Base-by-base conservation (phyloP, 768 basidiomycete species). In the Dioszegia aurantiaca region DNA sequence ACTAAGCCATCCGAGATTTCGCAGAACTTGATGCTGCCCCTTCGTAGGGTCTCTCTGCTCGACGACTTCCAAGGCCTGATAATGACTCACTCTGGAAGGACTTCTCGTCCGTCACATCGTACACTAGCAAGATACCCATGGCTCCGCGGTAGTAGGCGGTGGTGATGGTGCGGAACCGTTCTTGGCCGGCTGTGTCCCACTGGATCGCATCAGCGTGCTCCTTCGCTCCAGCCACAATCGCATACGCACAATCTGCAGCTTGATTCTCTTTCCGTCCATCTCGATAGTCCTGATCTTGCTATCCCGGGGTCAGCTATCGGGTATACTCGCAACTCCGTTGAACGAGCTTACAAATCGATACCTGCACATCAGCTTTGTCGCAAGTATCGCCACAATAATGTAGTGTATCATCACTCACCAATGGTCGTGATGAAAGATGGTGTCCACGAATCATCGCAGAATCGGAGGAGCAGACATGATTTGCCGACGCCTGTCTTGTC, bases 151-250 rank as follows among this genome's bases (percentile, higher is more conserved):
- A 99, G 79, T 99, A 99, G 10, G 95, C 91, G 17, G 93, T 93
- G 44, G 95, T 98, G 77, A 99, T 98, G n/a, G 95, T 98, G 74
- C 94, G 83, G 81, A 97, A 97, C 6, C 61, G 87, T 80, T 99
- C 95, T 81, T 98, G 94, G 30, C 95, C 95, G 55, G 94, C 93
- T 60, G 94, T 99, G 77, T 98, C 94, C 94, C 94, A 98, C 93
- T 98, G 21, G 2, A 40, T 6, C 6, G 70, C 54, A 45, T 46
- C 19, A 47, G 60, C 37, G n/a, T n/a, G n/a, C n/a, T n/a, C n/a
- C n/a, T n/a, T n/a, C n/a, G n/a, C n/a, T n/a, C n/a, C n/a, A n/a
- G n/a, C n/a, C n/a, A n/a, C n/a, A n/a, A n/a, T n/a, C n/a, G 33
- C 39, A 8, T 26, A 23, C 89, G 65, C 68, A 95, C 93, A 78